Evolutionary conservation across 257 asterid genomes (phyloP), one percentile per base, ranked within the genome.

Genomic region (Forsythia suspensa): DNA sequence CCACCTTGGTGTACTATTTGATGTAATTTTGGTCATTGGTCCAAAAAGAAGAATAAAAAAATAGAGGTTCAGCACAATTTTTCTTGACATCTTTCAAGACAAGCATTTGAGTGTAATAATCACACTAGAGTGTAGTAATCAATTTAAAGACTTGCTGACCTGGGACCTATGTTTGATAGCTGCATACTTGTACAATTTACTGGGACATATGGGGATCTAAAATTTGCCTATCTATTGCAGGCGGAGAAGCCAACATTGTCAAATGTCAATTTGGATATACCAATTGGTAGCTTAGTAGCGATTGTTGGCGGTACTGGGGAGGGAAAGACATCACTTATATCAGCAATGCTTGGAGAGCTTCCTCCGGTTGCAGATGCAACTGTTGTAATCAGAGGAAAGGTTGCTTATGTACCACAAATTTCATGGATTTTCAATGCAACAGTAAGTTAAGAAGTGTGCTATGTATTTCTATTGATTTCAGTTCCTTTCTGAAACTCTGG

Each of bases 371-470:
- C 89, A 44, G 97, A 89, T 88, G 80, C 93, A 66, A 71, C 90
- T 72, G 95, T 91, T 80, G 88, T 82, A 52, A 69, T 92, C 69
- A 91, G 98, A 89, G 99, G 99, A 83, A 87, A 90, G 39, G 97
- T 92, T 83, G 97, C 99, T 61, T 96, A 91, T 75, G 98, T 93
- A 36, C 96, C 98, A 61, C 99, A 96, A 88, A 88, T 96, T 85
- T 96, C 99, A 70, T 96, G 99, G 99, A 96, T 96, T 76, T 96
- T 96, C 82, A 96, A 96, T 81, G 99, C 99, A 36, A 93, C 98
- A 61, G 98, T 96, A 85, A 78, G 97, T 87, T 77, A 57, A 65
- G 13, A 24, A 59, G 43, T 18, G 2, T 80, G 73, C 71, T 55
- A 68, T 80, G 37, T 75, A 76, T 59, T 68, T 2, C 38, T n/a